Conservation (phyloP, 2,329 filamentous ascomycete genomes). For the Penicillium sp. region DNA sequence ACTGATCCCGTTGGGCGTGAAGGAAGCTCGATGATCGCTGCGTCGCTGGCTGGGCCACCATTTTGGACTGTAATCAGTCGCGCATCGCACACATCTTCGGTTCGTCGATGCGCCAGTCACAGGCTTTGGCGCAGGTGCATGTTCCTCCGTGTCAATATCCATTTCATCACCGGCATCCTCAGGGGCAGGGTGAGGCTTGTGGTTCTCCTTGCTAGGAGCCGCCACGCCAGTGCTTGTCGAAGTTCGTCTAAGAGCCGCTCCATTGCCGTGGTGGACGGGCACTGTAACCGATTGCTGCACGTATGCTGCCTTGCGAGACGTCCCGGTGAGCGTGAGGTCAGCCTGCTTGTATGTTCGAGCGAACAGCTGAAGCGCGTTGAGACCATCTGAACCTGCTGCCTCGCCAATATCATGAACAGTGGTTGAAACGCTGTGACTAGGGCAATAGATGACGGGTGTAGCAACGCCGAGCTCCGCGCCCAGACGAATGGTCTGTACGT, state of each 20-base stretch:
- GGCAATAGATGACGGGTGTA: constrained; percentile 87
- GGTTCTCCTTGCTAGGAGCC: constrained; percentile 27
- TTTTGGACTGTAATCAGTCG: constrained; percentile 43
- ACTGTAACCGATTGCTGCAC: constrained; percentile 44
- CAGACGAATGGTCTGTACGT: constrained; percentile 75
- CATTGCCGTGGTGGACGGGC: constrained; percentile 29
- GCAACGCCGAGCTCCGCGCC: constrained; percentile 80
- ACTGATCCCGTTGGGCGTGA: constrained; percentile 35
- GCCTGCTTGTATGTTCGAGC: constrained; percentile 92
- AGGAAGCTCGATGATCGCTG: constrained; percentile 49
- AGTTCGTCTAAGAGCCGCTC: constrained; percentile 53
- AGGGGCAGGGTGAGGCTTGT: constrained; percentile 20
- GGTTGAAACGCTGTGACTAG: constrained; percentile 76
- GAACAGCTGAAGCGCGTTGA: constrained; percentile 82
- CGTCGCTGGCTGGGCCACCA: constrained; percentile 66
- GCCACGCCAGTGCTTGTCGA: constrained; percentile 54
- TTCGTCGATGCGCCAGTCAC: constrained; percentile 18
- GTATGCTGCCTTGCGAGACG: constrained; percentile 86
- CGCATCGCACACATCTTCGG: constrained; percentile 45
- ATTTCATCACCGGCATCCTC: constrained; percentile 32
- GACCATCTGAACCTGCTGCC: constrained; percentile 66
- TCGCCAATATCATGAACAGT: constrained; percentile 79
- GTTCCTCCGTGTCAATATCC: constrained; percentile 34
- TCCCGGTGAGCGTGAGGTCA: constrained; percentile 85
- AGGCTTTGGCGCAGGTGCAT: constrained; percentile 21